Base-by-base conservation (phyloP, 2,329 filamentous ascomycete species). In the Rhinocladiella similis region DNA sequence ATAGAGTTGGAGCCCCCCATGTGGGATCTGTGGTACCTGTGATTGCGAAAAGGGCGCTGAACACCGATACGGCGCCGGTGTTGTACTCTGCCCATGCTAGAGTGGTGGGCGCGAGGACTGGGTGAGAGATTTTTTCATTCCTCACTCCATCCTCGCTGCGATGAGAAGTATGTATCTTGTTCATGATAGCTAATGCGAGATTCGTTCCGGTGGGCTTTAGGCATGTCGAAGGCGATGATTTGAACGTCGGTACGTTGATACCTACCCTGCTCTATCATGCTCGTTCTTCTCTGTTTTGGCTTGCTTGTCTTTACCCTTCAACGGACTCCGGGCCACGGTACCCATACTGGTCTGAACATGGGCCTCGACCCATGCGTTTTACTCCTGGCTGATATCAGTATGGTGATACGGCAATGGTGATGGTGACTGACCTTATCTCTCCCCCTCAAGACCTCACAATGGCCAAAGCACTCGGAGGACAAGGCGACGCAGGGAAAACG, bases 391-490 rank as follows among this genome's bases (percentile, higher is more conserved):
- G n/a, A n/a, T n/a, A n/a, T n/a, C n/a, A n/a, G n/a, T n/a, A n/a
- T n/a, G n/a, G n/a, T n/a, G n/a, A n/a, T n/a, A n/a, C n/a, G n/a
- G n/a, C n/a, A n/a, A n/a, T n/a, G n/a, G n/a, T n/a, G n/a, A n/a
- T n/a, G n/a, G n/a, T n/a, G n/a, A n/a, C n/a, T n/a, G n/a, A n/a
- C n/a, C n/a, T n/a, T n/a, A 39, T 39, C 5, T 14, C 36, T 39
- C 22, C 22, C n/a, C n/a, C n/a, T n/a, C n/a, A n/a, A 25, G 72
- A 76, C 29, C 70, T 77, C 1, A 72, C 71, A 16, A 77, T 76
- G 75, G 70, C 75, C 53, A 77, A 76, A 61, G 70, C 69, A 1
- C 70, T 78, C 12, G 74, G 74, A 39, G 75, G 75, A 7, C 45
- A 64, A 0, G 74, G 74, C 13, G 73, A 68, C 50, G 56, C 52